Percentiles rank a stretch among this genome's conserved stretches.
Conservation (phyloP, 768 basidiomycete genomes). For the Daedalea quercina region DNA sequence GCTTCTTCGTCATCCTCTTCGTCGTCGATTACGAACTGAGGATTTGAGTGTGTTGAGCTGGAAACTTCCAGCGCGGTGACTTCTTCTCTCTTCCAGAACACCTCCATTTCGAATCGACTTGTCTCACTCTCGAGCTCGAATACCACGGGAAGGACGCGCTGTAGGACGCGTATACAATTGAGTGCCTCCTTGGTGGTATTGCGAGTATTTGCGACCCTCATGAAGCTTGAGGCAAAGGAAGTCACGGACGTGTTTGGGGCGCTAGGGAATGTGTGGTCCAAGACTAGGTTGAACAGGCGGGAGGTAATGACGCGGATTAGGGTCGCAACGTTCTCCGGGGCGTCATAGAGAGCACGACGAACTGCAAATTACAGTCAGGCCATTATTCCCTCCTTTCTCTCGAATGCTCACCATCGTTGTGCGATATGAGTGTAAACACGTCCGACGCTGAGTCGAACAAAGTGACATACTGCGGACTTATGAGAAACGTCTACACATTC, state of each 20-base stretch:
- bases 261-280: slow-evolving; percentile 77
- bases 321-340: slow-evolving; percentile 83
- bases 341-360: slow-evolving; percentile 70
- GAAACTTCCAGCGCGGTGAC: slow-evolving; percentile 29
- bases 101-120: slow-evolving; percentile 66
- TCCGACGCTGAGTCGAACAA: slow-evolving; percentile 89
- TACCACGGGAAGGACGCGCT: slow-evolving; percentile 84
- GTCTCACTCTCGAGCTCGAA: slow-evolving; percentile 75
- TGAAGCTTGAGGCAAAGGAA: slow-evolving; percentile 64
- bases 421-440: slow-evolving; percentile 83
- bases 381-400: neutral
- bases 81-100: slow-evolving; percentile 74
- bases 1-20: slow-evolving; percentile 44
- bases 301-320: slow-evolving; percentile 66
- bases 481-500: neutral
- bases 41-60: slow-evolving; percentile 19
- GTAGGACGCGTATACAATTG: slow-evolving; percentile 87
- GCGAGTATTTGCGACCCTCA: slow-evolving; percentile 52
- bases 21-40: slow-evolving; percentile 89
- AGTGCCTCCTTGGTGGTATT: slow-evolving; percentile 82
- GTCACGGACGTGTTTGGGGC: slow-evolving; percentile 47
- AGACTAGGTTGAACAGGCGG: slow-evolving; percentile 67
- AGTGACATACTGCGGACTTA: slow-evolving; percentile 54
- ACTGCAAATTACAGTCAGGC: slow-evolving; percentile 39
- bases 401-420: slow-evolving; percentile 66